Base-by-base conservation (phyloP, 2,329 filamentous ascomycete genomes). In the Amesomyces nigricolor region DNA sequence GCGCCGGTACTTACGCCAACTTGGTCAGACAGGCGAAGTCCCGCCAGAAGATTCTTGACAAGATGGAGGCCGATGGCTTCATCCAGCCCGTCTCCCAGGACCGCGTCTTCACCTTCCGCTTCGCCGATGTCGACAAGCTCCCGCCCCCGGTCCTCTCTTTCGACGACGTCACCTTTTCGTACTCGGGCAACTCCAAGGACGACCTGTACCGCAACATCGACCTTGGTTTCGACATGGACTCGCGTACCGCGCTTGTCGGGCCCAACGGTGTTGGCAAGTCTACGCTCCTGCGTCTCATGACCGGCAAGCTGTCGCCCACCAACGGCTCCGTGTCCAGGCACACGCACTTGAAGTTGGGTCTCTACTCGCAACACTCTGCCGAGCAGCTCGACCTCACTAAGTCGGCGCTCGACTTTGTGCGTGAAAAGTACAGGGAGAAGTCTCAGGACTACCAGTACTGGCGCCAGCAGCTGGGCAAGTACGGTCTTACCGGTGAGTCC, bases 201-300 rank as follows among this genome's bases (percentile, higher is more conserved):
- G 95, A 95, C 71, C 80, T 99, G 53, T 99, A 99, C 79, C 89
- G 92, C 74, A 84, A 96, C 77, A 83, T 99, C 42, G 94, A 99
- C 71, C 88, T 99, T 61, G 94, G 94, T 84, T 94, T 99, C 67
- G 95, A 99, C 75, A 99, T 99, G 94, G 94, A 99, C 78, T 96
- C 91, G 60, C 87, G 94, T 77, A 95, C 91, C 46, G 92, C 92
- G 47, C 86, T 99, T 59, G 94, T 99, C 70, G 94, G 94, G 58
- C 94, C 94, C 71, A 97, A 97, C 75, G 94, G 94, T 91, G 94
- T 97, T 57, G 94, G 94, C 73, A 99, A 99, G 80, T 97, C 94
- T 22, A 97, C 94, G 13, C 82, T 97, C 56, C 86, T 99, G 61
- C 88, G 89, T 65, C 85, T 99, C 65, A 97, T 99, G 89, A 97